A percentile compares a stretch with the other conserved stretches of the same genome.
These are phyloP conservation scores for Microdochium nivale DNA, from an alignment of 2,329 filamentous ascomycete genomes.

Conservation along the genomic window DNA sequence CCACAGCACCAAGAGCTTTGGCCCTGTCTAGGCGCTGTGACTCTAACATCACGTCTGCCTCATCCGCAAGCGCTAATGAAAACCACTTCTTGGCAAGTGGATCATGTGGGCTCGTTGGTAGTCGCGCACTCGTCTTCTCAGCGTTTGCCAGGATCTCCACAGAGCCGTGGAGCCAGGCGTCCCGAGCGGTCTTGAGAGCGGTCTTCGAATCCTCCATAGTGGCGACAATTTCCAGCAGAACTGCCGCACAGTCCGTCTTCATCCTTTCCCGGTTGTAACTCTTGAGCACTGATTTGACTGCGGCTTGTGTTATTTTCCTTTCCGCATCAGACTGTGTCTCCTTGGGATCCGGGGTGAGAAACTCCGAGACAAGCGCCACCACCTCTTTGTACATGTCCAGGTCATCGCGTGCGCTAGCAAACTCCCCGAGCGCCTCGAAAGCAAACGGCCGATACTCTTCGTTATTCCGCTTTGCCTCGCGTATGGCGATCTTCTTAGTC, in stretches of 20 bases:
- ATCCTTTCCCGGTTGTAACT: conserved; percentile 37
- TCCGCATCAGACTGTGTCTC: conserved; percentile 28
- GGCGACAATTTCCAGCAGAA: conserved; percentile 30
- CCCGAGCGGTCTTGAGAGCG: conserved; percentile 34
- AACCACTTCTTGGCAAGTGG: conserved; percentile 29
- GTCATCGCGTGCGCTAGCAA: conserved; percentile 59
- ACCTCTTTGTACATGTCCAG: conserved; percentile 63
- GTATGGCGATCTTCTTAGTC: conserved; percentile 71
- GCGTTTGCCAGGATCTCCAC: conserved; percentile 37
- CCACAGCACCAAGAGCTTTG: conserved; percentile 33
- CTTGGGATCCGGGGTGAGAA: conserved; percentile 47
- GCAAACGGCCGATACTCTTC: conserved; percentile 72
- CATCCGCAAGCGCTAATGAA: conserved; percentile 35
- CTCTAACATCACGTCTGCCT: conserved; percentile 39
- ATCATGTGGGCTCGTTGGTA: neutral
- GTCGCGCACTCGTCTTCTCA: conserved; percentile 8
- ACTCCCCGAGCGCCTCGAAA: conserved; percentile 62
- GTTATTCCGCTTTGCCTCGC: conserved; percentile 90
- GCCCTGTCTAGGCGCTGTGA: conserved; percentile 38
- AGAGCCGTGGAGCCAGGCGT: conserved; percentile 43
- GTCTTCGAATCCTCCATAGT: conserved; percentile 22
- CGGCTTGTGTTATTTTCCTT: conserved; percentile 36
- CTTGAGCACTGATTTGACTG: conserved; percentile 38
- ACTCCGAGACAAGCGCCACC: conserved; percentile 50
- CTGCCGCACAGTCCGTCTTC: conserved; percentile 22